Percentiles rank a stretch among this genome's conserved stretches.
phyloP scores from a whole-genome alignment of 331 rosid species.

The Quercus tomentella region DNA sequence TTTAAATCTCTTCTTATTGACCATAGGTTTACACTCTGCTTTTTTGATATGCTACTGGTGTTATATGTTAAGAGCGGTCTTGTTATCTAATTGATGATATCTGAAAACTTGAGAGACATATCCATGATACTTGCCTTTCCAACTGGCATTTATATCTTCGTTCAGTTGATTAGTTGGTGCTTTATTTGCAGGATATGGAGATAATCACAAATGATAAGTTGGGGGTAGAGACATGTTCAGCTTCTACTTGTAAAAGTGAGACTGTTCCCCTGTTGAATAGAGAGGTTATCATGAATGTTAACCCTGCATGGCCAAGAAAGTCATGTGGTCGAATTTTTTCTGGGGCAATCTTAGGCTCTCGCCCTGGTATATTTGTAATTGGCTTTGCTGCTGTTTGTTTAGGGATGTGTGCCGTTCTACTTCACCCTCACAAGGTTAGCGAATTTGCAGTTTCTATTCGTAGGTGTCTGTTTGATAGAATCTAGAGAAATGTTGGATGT shows the following conservation, averaged over 20 bases:
- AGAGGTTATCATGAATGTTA: conserved; percentile 39
- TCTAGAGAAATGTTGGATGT: conserved; percentile 1
- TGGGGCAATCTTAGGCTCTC: conserved; percentile 32
- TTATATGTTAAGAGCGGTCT: background rate
- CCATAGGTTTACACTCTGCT: background rate
- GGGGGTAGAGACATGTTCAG: conserved; percentile 25
- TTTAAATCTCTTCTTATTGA: background rate
- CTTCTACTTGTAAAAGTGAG: conserved; percentile 35
- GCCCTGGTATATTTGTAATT: conserved; percentile 45
- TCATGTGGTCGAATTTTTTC: conserved; percentile 17
- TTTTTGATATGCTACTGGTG: too few species aligned
- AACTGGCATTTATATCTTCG: conserved; percentile 15
- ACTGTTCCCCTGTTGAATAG: conserved; percentile 47
- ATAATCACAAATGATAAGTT: conserved; percentile 29
- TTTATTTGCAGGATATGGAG: conserved; percentile 50
- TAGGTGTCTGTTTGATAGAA: conserved; percentile 62
- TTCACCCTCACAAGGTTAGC: conserved; percentile 73
- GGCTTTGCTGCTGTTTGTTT: conserved; percentile 62
- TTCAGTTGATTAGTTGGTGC: background rate
- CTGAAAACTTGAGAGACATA: conserved; percentile 10
- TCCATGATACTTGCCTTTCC: background rate
- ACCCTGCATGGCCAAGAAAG: conserved; percentile 35
- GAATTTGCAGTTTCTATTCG: conserved; percentile 75
- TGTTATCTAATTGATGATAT: background rate
- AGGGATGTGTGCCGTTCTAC: conserved; percentile 63